These are phyloP conservation scores for Thermochaetoides thermophila DNA, from an alignment of 495 filamentous ascomycete species.

Conservation along the genomic window DNA sequence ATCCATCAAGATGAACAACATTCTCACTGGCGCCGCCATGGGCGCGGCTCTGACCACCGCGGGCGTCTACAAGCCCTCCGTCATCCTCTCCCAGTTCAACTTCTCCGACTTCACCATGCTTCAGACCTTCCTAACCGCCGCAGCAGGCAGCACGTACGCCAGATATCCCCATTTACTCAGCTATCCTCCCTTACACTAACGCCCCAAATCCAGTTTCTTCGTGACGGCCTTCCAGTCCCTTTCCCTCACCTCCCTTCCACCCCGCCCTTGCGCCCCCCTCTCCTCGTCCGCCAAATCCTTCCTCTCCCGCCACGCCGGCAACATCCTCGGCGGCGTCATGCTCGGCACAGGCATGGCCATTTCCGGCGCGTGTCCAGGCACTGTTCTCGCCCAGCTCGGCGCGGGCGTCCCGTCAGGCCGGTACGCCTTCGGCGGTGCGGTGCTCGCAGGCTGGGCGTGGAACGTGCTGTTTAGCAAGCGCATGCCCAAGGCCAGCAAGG, in stretches of 20 bases:
- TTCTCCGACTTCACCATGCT: slow-evolving; percentile 43
- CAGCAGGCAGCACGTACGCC: slow-evolving; percentile 39
- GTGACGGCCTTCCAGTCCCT: slow-evolving; percentile 20
- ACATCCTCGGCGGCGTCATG: slow-evolving; percentile 39
- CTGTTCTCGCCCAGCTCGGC: slow-evolving; percentile 38
- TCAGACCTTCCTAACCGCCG: slow-evolving; percentile 39
- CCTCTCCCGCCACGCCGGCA: slow-evolving; percentile 34
- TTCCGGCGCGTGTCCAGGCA: slow-evolving; percentile 42
- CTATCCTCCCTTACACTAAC: not conserved
- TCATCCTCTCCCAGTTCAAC: slow-evolving; percentile 39
- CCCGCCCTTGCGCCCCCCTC: slow-evolving; percentile 23
- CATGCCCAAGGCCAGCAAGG: not conserved
- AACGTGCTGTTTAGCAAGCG: slow-evolving; percentile 13
- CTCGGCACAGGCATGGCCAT: slow-evolving; percentile 40
- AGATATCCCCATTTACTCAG: not conserved
- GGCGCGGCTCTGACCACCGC: slow-evolving; percentile 39
- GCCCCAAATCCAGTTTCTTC: slow-evolving; percentile 10
- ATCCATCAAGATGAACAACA: slow-evolving; percentile 9
- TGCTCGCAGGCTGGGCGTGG: slow-evolving; percentile 30
- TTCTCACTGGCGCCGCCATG: slow-evolving; percentile 35
- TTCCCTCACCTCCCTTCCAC: slow-evolving; percentile 18
- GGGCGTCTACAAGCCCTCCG: slow-evolving; percentile 35
- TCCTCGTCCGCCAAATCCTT: slow-evolving; percentile 8
- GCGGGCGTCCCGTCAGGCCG: slow-evolving; percentile 30
- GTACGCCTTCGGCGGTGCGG: slow-evolving; percentile 26